phyloP scores from a whole-genome alignment of 495 filamentous ascomycete genomes.

The Letharia columbiana region DNA sequence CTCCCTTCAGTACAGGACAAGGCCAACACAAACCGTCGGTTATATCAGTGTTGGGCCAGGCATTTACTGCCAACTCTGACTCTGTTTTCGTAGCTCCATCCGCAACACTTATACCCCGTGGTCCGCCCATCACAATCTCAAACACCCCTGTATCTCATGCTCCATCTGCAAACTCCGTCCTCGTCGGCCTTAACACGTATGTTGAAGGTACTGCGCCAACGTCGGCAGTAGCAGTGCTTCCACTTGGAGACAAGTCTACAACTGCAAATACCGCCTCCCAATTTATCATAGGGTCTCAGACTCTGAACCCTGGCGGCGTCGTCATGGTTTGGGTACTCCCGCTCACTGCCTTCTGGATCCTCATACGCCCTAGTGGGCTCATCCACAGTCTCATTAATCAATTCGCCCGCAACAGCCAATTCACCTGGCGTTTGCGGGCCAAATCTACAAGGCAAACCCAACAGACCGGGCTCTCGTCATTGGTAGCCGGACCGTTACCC shows the following conservation, averaged over 20 bases:
- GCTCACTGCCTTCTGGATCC: constrained; percentile 12
- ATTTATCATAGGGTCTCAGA: constrained; percentile 20
- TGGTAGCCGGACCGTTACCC: no score
- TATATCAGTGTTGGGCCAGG: background rate
- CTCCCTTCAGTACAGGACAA: background rate
- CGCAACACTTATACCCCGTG: background rate
- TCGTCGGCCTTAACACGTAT: background rate
- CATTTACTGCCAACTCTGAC: background rate
- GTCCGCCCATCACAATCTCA: background rate
- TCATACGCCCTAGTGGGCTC: constrained; percentile 8
- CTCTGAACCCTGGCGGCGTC: constrained; percentile 13
- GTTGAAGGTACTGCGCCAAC: background rate
- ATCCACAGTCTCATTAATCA: constrained; percentile 6
- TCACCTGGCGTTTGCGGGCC: background rate
- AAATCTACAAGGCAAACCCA: no score
- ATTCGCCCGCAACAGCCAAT: background rate
- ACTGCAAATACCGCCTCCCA: constrained; percentile 11
- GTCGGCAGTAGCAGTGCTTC: background rate
- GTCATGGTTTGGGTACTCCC: constrained; percentile 3
- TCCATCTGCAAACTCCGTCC: background rate
- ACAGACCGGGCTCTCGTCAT: no score
- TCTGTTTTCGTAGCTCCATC: background rate
- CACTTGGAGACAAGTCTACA: constrained; percentile 13
- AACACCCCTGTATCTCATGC: background rate
- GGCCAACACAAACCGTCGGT: background rate